Base-by-base conservation (phyloP, 2,329 filamentous ascomycete genomes). In the Aaosphaeria pasadenensis region DNA sequence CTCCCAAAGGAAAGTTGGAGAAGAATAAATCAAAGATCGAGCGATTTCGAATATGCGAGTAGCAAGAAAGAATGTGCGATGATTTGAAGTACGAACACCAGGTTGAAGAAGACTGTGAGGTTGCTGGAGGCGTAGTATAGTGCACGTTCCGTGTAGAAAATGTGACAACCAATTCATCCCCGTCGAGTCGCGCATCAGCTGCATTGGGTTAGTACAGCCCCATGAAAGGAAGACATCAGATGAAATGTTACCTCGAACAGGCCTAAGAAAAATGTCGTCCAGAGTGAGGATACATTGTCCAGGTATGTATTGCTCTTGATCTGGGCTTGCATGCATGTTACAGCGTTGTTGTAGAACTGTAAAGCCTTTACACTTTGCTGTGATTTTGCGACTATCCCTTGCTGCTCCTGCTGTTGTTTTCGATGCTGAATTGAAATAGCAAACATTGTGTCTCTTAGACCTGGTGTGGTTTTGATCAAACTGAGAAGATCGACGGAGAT, bases 11-110 rank as follows among this genome's bases (percentile, higher is more conserved):
- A 64, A 64, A 1, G 58, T 58, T 2, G 59, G 53, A 4, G 50
- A 51, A 0, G 59, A 57, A 43, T 57, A 64, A 17, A 63, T 58
- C 30, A 64, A 47, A 4, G 62, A 55, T 4, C 62, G 57, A 3
- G 58, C 47, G 9, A 64, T 61, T 32, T 64, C 62, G 42, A 64
- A 64, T 5, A 63, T 59, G 1, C 62, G 57, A 17, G 54, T 59
- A 7, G 52, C 43, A 32, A 64, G 53, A 51, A 64, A 63, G 46
- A 64, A 63, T 1, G 42, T 51, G 11, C 57, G 59, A 24, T 38
- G 53, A 4, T 49, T 54, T 31, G 30, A n/a, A 36, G 42, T 53
- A 1, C 47, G 31, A 7, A 13, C 9, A 11, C 40, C 50, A 30
- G 39, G 7, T 29, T 11, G 41, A 9, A 31, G 33, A 6, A 64